phyloP scores from a whole-genome alignment of 1,139 yeast genomes.

The Hemisphaericaspora subhashii region DNA sequence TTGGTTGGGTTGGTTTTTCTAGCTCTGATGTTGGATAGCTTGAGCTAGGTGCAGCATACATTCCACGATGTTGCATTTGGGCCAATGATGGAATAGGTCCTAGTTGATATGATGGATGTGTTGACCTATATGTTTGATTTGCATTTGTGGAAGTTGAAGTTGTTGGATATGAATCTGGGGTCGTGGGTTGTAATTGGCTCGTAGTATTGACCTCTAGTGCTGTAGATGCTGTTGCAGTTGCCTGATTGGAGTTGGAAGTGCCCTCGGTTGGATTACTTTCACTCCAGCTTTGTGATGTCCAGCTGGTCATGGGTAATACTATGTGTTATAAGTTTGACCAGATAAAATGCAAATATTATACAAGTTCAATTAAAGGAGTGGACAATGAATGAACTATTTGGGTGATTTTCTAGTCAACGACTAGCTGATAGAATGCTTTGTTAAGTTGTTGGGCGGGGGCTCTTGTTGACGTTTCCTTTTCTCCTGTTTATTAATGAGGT shows the following conservation, averaged over 20 bases:
- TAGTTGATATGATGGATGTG: conserved; percentile 1
- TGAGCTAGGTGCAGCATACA: too few relatives aligned
- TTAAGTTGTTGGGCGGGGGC: too few relatives aligned
- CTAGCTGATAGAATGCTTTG: too few relatives aligned
- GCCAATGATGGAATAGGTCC: conserved; percentile 1
- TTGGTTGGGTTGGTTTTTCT: conserved; percentile 7
- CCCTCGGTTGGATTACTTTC: conserved; percentile 1
- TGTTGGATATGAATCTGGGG: not conserved
- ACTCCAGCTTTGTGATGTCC: conserved; percentile 4
- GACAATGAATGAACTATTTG: not conserved
- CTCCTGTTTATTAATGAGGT: too few relatives aligned
- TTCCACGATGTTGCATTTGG: conserved; percentile 1
- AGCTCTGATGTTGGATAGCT: conserved; percentile 5
- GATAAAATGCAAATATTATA: not conserved
- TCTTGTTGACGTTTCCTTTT: too few relatives aligned
- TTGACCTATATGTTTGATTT: not conserved
- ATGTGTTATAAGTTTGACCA: not conserved
- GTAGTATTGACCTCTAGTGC: not conserved
- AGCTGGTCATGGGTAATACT: conserved; percentile 1
- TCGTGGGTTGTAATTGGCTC: not conserved
- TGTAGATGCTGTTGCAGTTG: too few relatives aligned
- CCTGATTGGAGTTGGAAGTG: not conserved
- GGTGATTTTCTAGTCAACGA: too few relatives aligned
- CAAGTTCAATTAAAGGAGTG: not conserved
- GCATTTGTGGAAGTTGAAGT: not conserved